These are phyloP conservation scores for Stemphylium beticola DNA, from an alignment of 2,329 filamentous ascomycete genomes.

Conservation along the genomic window DNA sequence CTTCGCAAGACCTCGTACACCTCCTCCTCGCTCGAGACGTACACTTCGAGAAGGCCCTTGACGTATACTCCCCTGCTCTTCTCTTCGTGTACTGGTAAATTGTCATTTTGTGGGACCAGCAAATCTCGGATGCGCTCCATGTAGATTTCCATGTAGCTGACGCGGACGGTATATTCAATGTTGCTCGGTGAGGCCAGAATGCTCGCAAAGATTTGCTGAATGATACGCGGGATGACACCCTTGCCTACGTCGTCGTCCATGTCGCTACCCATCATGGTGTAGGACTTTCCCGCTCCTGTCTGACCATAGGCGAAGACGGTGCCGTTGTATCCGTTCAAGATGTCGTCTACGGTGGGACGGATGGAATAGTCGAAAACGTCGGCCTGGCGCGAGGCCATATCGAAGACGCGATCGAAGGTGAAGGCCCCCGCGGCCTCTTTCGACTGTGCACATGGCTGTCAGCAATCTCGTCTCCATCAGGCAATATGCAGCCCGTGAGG, in stretches of 20 bases:
- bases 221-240: conserved; percentile 95
- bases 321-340: conserved; percentile 98
- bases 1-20: conserved; percentile 97
- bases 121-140: conserved; percentile 98
- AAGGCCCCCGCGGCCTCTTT: conserved; percentile 79
- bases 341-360: conserved; percentile 93
- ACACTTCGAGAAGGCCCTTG: conserved; percentile 91
- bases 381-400: conserved; percentile 85
- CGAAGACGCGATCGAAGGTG: conserved; percentile 97
- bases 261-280: conserved; percentile 97
- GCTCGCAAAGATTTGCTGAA: conserved; percentile 96
- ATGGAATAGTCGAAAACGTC: conserved; percentile 99
- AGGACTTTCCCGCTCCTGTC: conserved; percentile 97
- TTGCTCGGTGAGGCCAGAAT: conserved; percentile 90
- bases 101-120: conserved; percentile 90
- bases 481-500: background rate
- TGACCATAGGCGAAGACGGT: conserved; percentile 99
- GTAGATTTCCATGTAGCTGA: conserved; percentile 99
- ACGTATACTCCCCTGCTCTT: conserved; percentile 96
- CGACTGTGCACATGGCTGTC: conserved; percentile 62
- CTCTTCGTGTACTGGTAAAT: conserved; percentile 96
- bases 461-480: conserved; percentile 6
- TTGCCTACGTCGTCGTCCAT: conserved; percentile 88
- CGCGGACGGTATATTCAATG: conserved; percentile 97
- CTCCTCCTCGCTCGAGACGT: conserved; percentile 92